These are phyloP conservation scores for Aspergillus sp. DNA, from an alignment of 2,329 filamentous ascomycete genomes.

Conservation along the genomic window DNA sequence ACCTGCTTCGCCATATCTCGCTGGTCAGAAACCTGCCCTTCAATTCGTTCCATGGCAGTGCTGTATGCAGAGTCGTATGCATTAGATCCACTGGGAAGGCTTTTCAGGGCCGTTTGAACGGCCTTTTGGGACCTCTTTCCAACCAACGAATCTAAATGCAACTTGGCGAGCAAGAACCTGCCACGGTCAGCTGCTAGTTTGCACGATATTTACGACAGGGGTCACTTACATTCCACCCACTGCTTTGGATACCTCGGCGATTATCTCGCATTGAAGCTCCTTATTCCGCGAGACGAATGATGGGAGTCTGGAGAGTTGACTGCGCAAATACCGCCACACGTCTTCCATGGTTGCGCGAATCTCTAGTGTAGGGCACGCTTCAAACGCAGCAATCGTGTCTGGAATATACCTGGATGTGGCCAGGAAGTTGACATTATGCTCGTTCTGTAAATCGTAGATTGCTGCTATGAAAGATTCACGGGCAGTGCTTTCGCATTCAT, in stretches of 20 bases:
- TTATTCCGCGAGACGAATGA: slow-evolving; percentile 14
- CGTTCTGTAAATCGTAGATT: slow-evolving; percentile 22
- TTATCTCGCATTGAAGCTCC: slow-evolving; percentile 23
- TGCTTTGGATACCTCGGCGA: slow-evolving; percentile 22
- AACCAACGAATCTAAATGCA: slow-evolving; percentile 19
- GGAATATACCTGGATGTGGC: slow-evolving; percentile 32
- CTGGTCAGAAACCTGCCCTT: slow-evolving; percentile 33
- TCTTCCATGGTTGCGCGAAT: slow-evolving; percentile 34
- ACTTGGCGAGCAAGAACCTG: slow-evolving; percentile 27
- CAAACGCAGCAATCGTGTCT: slow-evolving; percentile 25
- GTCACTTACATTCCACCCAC: slow-evolving; percentile 34
- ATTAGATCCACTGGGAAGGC: slow-evolving; percentile 28
- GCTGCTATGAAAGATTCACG: slow-evolving; percentile 18
- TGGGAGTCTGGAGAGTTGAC: slow-evolving; percentile 5
- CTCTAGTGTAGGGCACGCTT: slow-evolving; percentile 20
- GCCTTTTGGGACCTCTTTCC: slow-evolving; percentile 23
- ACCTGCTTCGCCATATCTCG: slow-evolving; percentile 38
- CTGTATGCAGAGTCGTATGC: slow-evolving; percentile 34
- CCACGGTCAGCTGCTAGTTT: too few species aligned
- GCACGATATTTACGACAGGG: background rate
- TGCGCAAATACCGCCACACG: slow-evolving; percentile 15
- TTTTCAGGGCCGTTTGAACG: slow-evolving; percentile 24
- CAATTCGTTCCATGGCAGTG: slow-evolving; percentile 45
- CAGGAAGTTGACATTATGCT: slow-evolving; percentile 25
- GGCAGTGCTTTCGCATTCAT: slow-evolving; percentile 23